A percentile compares a stretch with the other conserved stretches of the same genome.
These are phyloP conservation scores for Mixia osmundae DNA, from an alignment of 1,284 basidiomycete genomes.

Conservation along the genomic window DNA sequence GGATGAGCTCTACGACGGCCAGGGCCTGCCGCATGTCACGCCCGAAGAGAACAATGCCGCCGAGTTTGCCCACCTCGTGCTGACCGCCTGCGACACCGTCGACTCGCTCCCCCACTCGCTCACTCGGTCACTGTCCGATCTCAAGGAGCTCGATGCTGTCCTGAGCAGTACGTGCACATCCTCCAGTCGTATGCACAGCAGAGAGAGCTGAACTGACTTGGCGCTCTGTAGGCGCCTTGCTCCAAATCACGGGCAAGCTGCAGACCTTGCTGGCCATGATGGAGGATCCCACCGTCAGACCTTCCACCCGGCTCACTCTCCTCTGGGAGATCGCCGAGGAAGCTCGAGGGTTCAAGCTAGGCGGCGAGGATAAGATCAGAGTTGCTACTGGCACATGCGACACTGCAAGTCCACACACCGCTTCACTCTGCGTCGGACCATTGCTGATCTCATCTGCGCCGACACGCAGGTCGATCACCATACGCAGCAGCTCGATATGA, in stretches of 20 bases:
- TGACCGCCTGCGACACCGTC: conserved; percentile 39
- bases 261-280: conserved; percentile 48
- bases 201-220: not conserved
- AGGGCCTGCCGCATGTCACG: no score
- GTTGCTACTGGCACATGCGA: conserved; percentile 88
- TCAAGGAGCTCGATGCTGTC: conserved; percentile 93
- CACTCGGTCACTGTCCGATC: conserved; percentile 78
- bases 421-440: no score
- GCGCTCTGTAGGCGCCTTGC: not conserved
- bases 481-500: conserved; percentile 14
- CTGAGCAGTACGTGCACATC: conserved; percentile 55
- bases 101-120: conserved; percentile 84
- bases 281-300: conserved; percentile 37
- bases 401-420: conserved; percentile 25
- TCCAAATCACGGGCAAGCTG: conserved; percentile 45
- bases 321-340: conserved; percentile 86
- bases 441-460: conserved; percentile 1
- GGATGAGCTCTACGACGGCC: no score
- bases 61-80: conserved; percentile 5
- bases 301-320: conserved; percentile 60
- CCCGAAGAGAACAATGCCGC: no score
- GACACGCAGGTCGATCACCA: conserved; percentile 13
- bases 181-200: no score
- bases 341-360: conserved; percentile 68
- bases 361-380: conserved; percentile 96